These are phyloP conservation scores for Penicillium vulpinum DNA, from an alignment of 2,329 filamentous ascomycete genomes.

Conservation along the genomic window DNA sequence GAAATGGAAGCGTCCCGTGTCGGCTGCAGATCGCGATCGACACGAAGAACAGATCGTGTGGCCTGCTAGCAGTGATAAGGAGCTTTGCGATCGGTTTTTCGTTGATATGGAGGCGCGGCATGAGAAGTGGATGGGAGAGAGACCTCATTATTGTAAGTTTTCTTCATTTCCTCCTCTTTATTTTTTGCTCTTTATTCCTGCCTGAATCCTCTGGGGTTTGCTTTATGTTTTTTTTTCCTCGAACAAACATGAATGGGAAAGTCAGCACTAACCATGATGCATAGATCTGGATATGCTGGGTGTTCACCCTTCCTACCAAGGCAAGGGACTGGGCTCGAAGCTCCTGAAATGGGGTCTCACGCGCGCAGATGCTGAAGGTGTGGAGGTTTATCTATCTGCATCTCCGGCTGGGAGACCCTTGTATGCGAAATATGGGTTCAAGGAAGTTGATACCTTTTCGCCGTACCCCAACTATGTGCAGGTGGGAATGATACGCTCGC, in stretches of 20 bases:
- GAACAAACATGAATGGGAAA: background rate
- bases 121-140: constrained; percentile 18
- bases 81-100: constrained; percentile 25
- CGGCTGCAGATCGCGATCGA: constrained; percentile 9
- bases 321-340: constrained; percentile 24
- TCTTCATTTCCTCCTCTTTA: background rate
- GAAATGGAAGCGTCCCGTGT: constrained; percentile 25
- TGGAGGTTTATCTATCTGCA: constrained; percentile 41
- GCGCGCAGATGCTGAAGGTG: constrained; percentile 35
- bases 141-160: constrained; percentile 29
- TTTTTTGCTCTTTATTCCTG: background rate
- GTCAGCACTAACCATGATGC: background rate
- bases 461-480: constrained; percentile 19
- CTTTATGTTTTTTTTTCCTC: background rate
- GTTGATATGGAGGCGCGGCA: constrained; percentile 18
- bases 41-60: constrained; percentile 10
- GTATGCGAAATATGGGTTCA: constrained; percentile 44
- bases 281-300: constrained; percentile 29
- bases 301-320: constrained; percentile 26
- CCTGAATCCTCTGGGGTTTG: background rate
- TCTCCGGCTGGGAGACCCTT: constrained; percentile 36
- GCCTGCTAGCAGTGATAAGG: constrained; percentile 18
- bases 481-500: constrained; percentile 20
- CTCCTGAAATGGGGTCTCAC: constrained; percentile 41
- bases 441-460: constrained; percentile 17